A percentile compares a stretch with the other conserved stretches of the same genome.
phyloP scores from a whole-genome alignment of 257 asterid species.

The Rubia yunnanensis region DNA sequence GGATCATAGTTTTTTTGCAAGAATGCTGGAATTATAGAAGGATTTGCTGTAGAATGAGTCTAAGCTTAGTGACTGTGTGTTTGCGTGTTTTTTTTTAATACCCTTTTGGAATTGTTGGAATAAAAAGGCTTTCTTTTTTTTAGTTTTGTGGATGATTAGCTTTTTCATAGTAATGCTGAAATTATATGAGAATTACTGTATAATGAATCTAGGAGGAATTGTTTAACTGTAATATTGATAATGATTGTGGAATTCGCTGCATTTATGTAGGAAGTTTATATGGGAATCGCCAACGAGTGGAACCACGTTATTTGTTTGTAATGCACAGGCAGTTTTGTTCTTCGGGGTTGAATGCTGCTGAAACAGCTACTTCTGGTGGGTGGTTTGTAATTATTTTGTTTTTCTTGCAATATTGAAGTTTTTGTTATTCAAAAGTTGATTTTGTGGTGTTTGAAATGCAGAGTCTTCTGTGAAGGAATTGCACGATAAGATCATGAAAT shows the following conservation, averaged over 20 bases:
- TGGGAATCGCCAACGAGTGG: constrained; percentile 16
- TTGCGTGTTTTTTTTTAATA: too few relatives aligned
- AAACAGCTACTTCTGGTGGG: constrained; percentile 42
- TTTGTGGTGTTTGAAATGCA: constrained; percentile 30
- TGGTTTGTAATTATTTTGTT: constrained; percentile 1
- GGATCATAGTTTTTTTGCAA: neutral
- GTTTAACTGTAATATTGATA: neutral
- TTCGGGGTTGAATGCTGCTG: constrained; percentile 29
- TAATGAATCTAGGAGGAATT: neutral
- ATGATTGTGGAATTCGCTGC: neutral
- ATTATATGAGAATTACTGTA: neutral
- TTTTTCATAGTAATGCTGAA: neutral
- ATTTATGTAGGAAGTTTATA: constrained; percentile 24
- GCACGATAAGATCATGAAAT: constrained; percentile 55
- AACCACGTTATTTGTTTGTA: constrained; percentile 12
- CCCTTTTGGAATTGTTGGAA: neutral
- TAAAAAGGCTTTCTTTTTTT: neutral
- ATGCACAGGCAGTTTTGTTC: constrained; percentile 39
- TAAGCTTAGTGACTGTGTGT: too few relatives aligned
- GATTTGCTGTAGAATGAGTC: neutral
- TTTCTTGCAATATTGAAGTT: neutral
- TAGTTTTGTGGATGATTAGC: neutral
- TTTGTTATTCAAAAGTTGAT: constrained; percentile 1
- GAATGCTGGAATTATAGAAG: neutral
- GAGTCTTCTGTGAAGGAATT: constrained; percentile 62